A percentile compares a stretch with the other conserved stretches of the same genome.
phyloP scores from a whole-genome alignment of 495 filamentous ascomycete species.

The Aspergillus hancockii region DNA sequence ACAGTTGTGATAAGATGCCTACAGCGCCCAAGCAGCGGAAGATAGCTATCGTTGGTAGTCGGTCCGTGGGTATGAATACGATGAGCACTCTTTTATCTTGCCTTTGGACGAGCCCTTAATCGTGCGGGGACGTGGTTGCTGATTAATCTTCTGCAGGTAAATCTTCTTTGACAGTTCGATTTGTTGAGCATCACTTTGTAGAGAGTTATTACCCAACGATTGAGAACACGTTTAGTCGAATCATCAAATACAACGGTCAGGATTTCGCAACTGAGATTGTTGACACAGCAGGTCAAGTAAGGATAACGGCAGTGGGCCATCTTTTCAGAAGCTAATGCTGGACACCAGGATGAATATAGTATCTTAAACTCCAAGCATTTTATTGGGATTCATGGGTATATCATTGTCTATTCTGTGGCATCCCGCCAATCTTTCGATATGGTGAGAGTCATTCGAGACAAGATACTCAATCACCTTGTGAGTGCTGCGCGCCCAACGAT shows the following conservation, averaged over 20 bases:
- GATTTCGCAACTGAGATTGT: conserved; percentile 97
- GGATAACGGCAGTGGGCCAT: conserved; percentile 21
- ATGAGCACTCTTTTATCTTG: too few relatives aligned
- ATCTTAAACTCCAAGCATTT: conserved; percentile 98
- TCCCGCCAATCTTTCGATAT: conserved; percentile 96
- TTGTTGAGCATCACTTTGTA: conserved; percentile 96
- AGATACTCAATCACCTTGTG: conserved; percentile 95
- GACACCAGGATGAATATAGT: conserved; percentile 91
- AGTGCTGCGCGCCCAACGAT: conserved; percentile 26
- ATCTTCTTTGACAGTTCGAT: conserved; percentile 95
- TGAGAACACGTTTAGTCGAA: conserved; percentile 96
- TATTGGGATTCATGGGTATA: conserved; percentile 98
- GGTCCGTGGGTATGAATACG: conserved; percentile 79
- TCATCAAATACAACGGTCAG: conserved; percentile 87
- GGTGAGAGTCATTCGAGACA: conserved; percentile 91
- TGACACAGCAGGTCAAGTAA: conserved; percentile 95
- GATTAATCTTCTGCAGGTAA: conserved; percentile 64
- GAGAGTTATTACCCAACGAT: conserved; percentile 99
- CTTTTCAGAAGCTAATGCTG: conserved; percentile 18
- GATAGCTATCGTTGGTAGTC: conserved; percentile 96
- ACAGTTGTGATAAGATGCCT: conserved; percentile 59
- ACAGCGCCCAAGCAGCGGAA: conserved; percentile 90
- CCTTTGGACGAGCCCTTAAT: neutral
- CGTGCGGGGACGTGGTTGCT: neutral
- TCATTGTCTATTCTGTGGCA: conserved; percentile 94